These are phyloP conservation scores for Colletotrichum tabaci DNA, from an alignment of 2,329 filamentous ascomycete species.

Conservation along the genomic window DNA sequence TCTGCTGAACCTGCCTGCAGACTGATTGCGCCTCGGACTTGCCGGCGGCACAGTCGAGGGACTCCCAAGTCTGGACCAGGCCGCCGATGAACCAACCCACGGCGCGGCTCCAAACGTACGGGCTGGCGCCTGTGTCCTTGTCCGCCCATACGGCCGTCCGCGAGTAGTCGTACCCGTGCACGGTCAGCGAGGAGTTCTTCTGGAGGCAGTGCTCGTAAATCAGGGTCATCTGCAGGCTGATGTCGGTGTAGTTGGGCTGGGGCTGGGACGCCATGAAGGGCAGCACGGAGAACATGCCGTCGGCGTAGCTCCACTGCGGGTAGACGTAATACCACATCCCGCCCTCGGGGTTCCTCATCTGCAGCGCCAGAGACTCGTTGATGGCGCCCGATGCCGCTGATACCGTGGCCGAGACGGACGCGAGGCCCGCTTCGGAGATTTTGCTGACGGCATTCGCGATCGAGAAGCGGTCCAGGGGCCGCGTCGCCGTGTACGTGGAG, in stretches of 20 bases:
- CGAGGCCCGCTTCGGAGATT: constrained; percentile 15
- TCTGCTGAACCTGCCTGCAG: constrained; percentile 19
- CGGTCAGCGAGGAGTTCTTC: constrained; percentile 31
- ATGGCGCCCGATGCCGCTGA: constrained; percentile 41
- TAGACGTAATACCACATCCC: constrained; percentile 60
- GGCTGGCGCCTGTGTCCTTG: constrained; percentile 40
- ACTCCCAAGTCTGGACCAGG: constrained; percentile 42
- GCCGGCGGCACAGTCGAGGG: constrained; percentile 17
- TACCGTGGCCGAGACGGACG: constrained; percentile 25
- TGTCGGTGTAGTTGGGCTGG: constrained; percentile 43
- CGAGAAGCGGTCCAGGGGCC: constrained; percentile 47
- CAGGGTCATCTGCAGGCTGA: constrained; percentile 44
- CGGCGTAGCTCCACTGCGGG: constrained; percentile 67
- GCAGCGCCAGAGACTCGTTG: constrained; percentile 43
- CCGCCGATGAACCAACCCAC: constrained; percentile 43
- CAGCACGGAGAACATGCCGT: constrained; percentile 66
- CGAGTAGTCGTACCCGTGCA: constrained; percentile 43
- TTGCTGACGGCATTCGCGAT: constrained; percentile 42
- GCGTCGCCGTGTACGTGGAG: constrained; percentile 34
- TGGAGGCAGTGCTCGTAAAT: constrained; percentile 41
- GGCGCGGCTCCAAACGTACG: constrained; percentile 41
- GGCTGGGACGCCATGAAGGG: constrained; percentile 53
- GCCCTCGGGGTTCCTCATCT: constrained; percentile 50
- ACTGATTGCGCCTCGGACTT: background rate
- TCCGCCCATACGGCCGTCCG: constrained; percentile 41